A percentile compares a stretch with the other conserved stretches of the same genome.
phyloP scores from a whole-genome alignment of 2,329 filamentous ascomycete genomes.

The Corinectria fuckeliana region DNA sequence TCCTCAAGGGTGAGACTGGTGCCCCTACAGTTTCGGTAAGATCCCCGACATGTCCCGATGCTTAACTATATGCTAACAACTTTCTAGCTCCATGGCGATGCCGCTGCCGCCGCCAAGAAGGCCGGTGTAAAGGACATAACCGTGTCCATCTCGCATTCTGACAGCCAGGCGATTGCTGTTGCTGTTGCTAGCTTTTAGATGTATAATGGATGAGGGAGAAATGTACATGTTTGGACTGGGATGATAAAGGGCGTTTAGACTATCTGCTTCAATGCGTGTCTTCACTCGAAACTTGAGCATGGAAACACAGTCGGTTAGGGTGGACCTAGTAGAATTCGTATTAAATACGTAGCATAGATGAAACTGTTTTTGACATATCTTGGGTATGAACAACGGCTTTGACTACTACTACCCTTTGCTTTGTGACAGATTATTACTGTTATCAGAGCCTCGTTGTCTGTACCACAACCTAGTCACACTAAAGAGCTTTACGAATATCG shows the following conservation, averaged over 20 bases:
- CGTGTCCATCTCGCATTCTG: constrained; percentile 95
- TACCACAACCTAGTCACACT: too few relatives aligned
- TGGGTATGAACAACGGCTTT: too few relatives aligned
- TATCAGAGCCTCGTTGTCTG: too few relatives aligned
- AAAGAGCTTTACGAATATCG: too few relatives aligned
- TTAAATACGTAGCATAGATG: constrained; percentile 32
- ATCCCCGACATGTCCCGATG: constrained; percentile 14
- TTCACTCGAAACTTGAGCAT: constrained; percentile 17
- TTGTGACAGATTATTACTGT: background rate
- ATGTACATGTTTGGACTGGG: constrained; percentile 29
- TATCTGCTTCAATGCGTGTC: constrained; percentile 34
- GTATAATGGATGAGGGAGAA: constrained; percentile 10
- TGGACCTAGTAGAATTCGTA: constrained; percentile 27
- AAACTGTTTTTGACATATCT: background rate
- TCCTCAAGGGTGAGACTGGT: constrained; percentile 79
- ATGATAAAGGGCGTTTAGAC: constrained; percentile 36
- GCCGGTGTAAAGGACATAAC: constrained; percentile 87
- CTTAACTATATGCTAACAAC: constrained; percentile 45
- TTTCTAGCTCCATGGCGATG: constrained; percentile 81
- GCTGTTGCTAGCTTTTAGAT: constrained; percentile 80
- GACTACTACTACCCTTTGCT: too few relatives aligned
- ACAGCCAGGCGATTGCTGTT: constrained; percentile 92
- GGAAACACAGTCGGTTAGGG: constrained; percentile 12
- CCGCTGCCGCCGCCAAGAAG: constrained; percentile 81
- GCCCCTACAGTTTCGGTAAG: constrained; percentile 86